phyloP scores from a whole-genome alignment of 768 basidiomycete genomes.

The Lentinula sp. region DNA sequence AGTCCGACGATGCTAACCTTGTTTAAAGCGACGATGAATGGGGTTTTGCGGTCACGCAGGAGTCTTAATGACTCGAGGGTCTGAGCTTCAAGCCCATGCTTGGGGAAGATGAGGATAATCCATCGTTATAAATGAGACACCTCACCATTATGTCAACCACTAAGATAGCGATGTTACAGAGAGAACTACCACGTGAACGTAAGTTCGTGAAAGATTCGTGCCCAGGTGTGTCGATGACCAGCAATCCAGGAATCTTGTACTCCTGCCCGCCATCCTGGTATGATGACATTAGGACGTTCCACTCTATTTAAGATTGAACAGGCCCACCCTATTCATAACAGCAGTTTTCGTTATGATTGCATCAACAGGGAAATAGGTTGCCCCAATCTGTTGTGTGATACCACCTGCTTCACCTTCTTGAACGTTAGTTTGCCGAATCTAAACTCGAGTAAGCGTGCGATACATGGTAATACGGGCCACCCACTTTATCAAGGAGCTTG shows the following conservation, averaged over 20 bases:
- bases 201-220: constrained; percentile 99
- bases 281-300: background rate
- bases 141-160: constrained; percentile 96
- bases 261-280: constrained; percentile 72
- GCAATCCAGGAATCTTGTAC: constrained; percentile 94
- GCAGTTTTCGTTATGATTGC: constrained; percentile 91
- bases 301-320: constrained; percentile 1
- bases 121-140: background rate
- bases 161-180: constrained; percentile 98
- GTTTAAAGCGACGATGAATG: constrained; percentile 98
- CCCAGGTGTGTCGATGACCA: constrained; percentile 97
- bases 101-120: background rate
- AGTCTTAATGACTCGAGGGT: constrained; percentile 93
- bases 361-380: constrained; percentile 96
- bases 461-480: constrained; percentile 11
- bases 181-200: constrained; percentile 89
- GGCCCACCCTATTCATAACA: constrained; percentile 79
- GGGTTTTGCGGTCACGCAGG: constrained; percentile 88
- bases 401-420: constrained; percentile 99
- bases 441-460: background rate
- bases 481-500: constrained; percentile 91
- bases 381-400: constrained; percentile 99
- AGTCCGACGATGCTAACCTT: constrained; percentile 47
- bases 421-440: constrained; percentile 99
- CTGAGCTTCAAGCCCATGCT: constrained; percentile 98